Evolutionary conservation across 805 yeast genomes (phyloP).

Genomic region (Pichia membranifaciens): DNA sequence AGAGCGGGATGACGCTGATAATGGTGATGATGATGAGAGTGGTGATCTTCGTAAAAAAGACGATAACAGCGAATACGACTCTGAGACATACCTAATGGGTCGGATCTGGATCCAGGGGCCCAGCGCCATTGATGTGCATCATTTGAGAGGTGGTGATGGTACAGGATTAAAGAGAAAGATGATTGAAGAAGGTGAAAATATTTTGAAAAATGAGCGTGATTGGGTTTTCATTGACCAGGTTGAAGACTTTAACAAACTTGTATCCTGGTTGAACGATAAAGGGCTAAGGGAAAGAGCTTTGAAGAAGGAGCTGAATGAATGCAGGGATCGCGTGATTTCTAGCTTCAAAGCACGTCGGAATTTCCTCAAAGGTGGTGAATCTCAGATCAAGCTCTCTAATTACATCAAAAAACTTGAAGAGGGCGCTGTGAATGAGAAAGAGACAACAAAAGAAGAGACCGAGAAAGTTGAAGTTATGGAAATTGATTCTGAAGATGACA

Average conservation of each 20-base stretch:
- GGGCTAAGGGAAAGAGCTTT: constrained; percentile 69
- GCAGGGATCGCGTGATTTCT: constrained; percentile 46
- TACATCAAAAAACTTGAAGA: constrained; percentile 33
- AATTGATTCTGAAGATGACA: background rate
- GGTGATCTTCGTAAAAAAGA: constrained; percentile 25
- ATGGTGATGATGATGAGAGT: constrained; percentile 41
- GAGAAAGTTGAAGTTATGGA: background rate
- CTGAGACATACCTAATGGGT: constrained; percentile 70
- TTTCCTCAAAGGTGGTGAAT: constrained; percentile 41
- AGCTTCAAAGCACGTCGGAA: constrained; percentile 57
- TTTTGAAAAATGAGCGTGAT: constrained; percentile 42
- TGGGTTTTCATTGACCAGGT: constrained; percentile 71
- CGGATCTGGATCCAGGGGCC: constrained; percentile 93
- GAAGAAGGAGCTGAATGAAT: constrained; percentile 50
- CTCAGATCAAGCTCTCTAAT: constrained; percentile 36
- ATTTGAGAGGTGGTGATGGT: constrained; percentile 35
- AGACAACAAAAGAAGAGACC: constrained; percentile 20
- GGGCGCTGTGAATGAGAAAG: constrained; percentile 29
- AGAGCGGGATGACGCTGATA: constrained; percentile 35
- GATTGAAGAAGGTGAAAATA: constrained; percentile 54
- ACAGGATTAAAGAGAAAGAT: constrained; percentile 48
- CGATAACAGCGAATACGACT: constrained; percentile 40
- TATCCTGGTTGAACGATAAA: constrained; percentile 67
- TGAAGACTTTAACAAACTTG: constrained; percentile 49
- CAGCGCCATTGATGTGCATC: constrained; percentile 38